phyloP scores from a whole-genome alignment of 2,329 filamentous ascomycete species.

The Aspergillus quadricinctus region DNA sequence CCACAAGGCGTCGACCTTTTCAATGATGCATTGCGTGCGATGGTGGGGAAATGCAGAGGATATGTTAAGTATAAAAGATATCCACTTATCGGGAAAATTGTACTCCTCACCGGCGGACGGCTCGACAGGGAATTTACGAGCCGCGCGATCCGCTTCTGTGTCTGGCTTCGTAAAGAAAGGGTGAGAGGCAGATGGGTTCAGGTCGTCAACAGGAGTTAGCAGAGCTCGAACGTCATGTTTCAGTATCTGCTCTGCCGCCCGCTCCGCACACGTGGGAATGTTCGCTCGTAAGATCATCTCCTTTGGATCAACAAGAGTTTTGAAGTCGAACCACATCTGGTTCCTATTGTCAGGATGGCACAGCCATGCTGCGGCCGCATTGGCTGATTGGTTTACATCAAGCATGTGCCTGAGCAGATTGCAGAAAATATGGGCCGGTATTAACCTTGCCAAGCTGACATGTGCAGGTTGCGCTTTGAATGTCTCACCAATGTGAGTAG shows the following conservation, averaged over 20 bases:
- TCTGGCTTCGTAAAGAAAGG: slow-evolving; percentile 34
- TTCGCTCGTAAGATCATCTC: slow-evolving; percentile 40
- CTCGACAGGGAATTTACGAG: slow-evolving; percentile 35
- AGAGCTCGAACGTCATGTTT: slow-evolving; percentile 43
- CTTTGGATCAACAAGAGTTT: slow-evolving; percentile 35
- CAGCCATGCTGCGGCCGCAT: slow-evolving; percentile 89
- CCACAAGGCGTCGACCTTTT: slow-evolving; percentile 43
- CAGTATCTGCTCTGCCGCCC: slow-evolving; percentile 35
- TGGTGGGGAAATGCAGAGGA: slow-evolving; percentile 38
- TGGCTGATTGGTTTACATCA: slow-evolving; percentile 86
- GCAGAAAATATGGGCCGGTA: slow-evolving; percentile 83
- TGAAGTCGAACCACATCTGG: slow-evolving; percentile 90
- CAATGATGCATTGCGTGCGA: slow-evolving; percentile 41
- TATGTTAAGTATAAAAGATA: slow-evolving; percentile 41
- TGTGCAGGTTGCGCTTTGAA: slow-evolving; percentile 82
- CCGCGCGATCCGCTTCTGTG: slow-evolving; percentile 25
- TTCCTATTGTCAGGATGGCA: slow-evolving; percentile 84
- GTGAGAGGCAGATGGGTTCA: slow-evolving; percentile 24
- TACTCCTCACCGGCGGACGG: slow-evolving; percentile 35
- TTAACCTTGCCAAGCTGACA: slow-evolving; percentile 80
- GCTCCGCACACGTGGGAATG: slow-evolving; percentile 36
- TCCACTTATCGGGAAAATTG: slow-evolving; percentile 48
- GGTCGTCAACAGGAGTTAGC: slow-evolving; percentile 37
- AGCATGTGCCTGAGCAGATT: slow-evolving; percentile 81
- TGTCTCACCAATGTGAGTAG: slow-evolving; percentile 74